Evolutionary conservation across 345 rosid genomes (phyloP).

Genomic region (Stellera chamaejasme): DNA sequence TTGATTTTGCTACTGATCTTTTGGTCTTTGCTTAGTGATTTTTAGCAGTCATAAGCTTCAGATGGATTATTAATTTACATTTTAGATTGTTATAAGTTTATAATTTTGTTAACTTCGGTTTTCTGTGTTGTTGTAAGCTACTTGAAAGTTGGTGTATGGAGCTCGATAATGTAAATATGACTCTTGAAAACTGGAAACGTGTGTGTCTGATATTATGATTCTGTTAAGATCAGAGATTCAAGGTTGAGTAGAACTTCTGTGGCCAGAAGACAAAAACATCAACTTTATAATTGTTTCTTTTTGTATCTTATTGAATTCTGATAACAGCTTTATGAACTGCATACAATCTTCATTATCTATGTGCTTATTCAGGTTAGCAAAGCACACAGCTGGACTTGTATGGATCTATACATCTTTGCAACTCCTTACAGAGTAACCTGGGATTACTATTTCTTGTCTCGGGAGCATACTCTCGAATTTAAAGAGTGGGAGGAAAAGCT

Average conservation of each 20-base stretch:
- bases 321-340: neutral
- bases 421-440: slow-evolving; percentile 93
- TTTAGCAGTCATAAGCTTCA: too few relatives aligned
- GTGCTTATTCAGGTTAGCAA: slow-evolving; percentile 47
- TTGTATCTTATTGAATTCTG: neutral
- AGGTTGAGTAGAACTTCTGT: too few relatives aligned
- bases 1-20: neutral
- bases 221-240: too few relatives aligned
- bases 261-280: neutral
- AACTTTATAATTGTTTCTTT: neutral
- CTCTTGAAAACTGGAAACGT: too few relatives aligned
- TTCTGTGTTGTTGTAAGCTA: too few relatives aligned
- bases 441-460: slow-evolving; percentile 81
- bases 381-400: slow-evolving; percentile 96
- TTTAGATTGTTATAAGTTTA: too few relatives aligned
- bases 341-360: neutral
- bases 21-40: neutral
- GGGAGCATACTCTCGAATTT: slow-evolving; percentile 81
- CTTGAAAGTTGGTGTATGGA: too few relatives aligned
- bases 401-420: slow-evolving; percentile 93
- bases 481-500: slow-evolving; percentile 71
- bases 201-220: too few relatives aligned
- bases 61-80: too few relatives aligned
- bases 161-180: too few relatives aligned
- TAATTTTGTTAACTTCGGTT: too few relatives aligned